Percentiles rank a stretch among this genome's conserved stretches.
Conservation (phyloP, 2,329 filamentous ascomycete genomes). For the Aspergillus hiratsukae region DNA sequence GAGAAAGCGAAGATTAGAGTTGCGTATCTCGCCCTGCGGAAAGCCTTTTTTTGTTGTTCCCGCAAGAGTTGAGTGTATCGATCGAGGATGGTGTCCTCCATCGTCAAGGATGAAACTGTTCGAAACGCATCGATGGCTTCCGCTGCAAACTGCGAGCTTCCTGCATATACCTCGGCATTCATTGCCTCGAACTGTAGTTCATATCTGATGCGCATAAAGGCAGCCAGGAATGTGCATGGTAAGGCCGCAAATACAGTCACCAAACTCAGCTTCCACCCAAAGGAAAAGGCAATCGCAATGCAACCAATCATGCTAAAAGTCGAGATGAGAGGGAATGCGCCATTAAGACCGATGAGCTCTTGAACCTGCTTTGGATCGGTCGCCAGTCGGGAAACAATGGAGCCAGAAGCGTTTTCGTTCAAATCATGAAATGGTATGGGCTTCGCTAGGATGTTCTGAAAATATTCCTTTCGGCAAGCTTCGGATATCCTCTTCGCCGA, state of each 20-base stretch:
- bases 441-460: constrained; percentile 44
- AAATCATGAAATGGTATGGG: constrained; percentile 41
- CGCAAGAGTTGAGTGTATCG: constrained; percentile 59
- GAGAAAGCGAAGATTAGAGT: constrained; percentile 65
- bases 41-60: constrained; percentile 57
- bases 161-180: constrained; percentile 63
- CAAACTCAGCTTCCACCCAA: constrained; percentile 72
- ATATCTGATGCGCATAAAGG: constrained; percentile 55
- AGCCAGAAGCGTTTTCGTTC: constrained; percentile 46
- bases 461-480: constrained; percentile 44
- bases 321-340: constrained; percentile 54
- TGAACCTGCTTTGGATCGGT: constrained; percentile 49
- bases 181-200: constrained; percentile 65
- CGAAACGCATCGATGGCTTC: constrained; percentile 71
- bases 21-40: constrained; percentile 57
- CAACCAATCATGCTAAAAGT: constrained; percentile 63
- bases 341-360: constrained; percentile 47
- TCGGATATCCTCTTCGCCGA: constrained; percentile 22
- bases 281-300: constrained; percentile 63
- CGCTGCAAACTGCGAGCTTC: constrained; percentile 69
- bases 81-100: constrained; percentile 61
- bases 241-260: constrained; percentile 59
- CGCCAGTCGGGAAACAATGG: constrained; percentile 44
- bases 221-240: constrained; percentile 48
- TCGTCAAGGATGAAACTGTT: constrained; percentile 65